Evolutionary conservation across 768 basidiomycete species (phyloP).

Genomic region (Psilocybe sp.): DNA sequence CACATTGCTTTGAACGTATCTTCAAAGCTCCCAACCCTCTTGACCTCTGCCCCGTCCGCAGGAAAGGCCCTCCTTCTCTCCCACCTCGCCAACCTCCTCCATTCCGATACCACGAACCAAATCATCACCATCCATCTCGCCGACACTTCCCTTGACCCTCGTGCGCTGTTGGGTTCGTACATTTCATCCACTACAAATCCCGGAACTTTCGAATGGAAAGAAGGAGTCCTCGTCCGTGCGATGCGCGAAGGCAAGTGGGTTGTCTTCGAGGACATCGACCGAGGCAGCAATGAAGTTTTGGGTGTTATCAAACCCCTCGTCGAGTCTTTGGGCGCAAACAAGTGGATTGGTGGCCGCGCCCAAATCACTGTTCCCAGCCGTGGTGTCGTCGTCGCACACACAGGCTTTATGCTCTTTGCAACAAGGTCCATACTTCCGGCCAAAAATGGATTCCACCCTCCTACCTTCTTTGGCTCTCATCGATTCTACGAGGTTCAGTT

Average conservation of each 20-base stretch:
- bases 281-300: constrained; percentile 85
- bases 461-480: constrained; percentile 82
- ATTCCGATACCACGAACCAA: constrained; percentile 59
- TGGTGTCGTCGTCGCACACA: constrained; percentile 70
- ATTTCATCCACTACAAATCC: constrained; percentile 80
- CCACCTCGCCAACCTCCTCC: constrained; percentile 67
- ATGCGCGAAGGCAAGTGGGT: constrained; percentile 92
- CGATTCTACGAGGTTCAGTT: constrained; percentile 76
- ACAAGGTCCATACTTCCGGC: constrained; percentile 69
- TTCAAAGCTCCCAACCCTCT: constrained; percentile 69
- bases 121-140: constrained; percentile 88
- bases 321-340: constrained; percentile 65
- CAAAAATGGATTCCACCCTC: constrained; percentile 45
- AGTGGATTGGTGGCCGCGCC: constrained; percentile 74
- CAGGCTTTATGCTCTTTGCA: constrained; percentile 84
- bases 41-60: constrained; percentile 84
- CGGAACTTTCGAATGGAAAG: constrained; percentile 94
- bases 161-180: constrained; percentile 90
- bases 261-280: constrained; percentile 89
- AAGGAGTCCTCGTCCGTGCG: constrained; percentile 87
- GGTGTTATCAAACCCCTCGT: constrained; percentile 83
- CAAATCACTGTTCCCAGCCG: constrained; percentile 71
- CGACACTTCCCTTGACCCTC: constrained; percentile 93
- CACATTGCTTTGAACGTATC: constrained; percentile 63
- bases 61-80: constrained; percentile 83